Evolutionary conservation across 1,284 basidiomycete species (phyloP).

Genomic region (Cutaneotrichosporon sp.): DNA sequence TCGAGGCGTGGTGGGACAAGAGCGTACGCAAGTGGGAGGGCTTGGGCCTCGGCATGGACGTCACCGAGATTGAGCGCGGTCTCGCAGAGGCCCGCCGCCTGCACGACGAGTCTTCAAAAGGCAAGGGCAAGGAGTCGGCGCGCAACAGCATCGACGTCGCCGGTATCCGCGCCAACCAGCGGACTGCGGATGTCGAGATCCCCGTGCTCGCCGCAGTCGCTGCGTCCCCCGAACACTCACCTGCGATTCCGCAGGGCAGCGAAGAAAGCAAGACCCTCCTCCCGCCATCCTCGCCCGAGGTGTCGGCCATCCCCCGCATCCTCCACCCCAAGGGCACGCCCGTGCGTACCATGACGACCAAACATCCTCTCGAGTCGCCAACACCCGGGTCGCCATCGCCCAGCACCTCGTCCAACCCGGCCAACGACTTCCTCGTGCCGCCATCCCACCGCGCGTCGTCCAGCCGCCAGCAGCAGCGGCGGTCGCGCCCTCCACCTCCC

Average conservation of each 20-base stretch:
- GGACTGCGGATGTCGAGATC: constrained; percentile 40
- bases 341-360: neutral
- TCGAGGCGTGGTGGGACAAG: constrained; percentile 87
- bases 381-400: neutral
- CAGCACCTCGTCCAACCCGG: constrained; percentile 5
- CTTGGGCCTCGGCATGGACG: constrained; percentile 65
- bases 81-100: constrained; percentile 41
- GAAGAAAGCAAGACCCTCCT: constrained; percentile 48
- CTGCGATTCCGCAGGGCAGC: constrained; percentile 4
- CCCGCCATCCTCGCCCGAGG: constrained; percentile 41
- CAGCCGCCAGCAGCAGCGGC: constrained; percentile 19
- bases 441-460: constrained; percentile 31
- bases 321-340: constrained; percentile 18
- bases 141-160: constrained; percentile 17
- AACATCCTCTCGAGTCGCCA: constrained; percentile 16
- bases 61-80: constrained; percentile 49
- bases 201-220: constrained; percentile 18
- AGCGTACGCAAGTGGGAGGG: constrained; percentile 82
- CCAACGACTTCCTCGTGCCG: constrained; percentile 44
- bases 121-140: constrained; percentile 29
- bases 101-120: constrained; percentile 26
- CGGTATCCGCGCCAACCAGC: constrained; percentile 35
- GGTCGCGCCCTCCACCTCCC: constrained; percentile 30
- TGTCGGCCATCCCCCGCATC: constrained; percentile 32
- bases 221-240: constrained; percentile 16